Base-by-base conservation (phyloP, 306 rosid genomes). In the Phaseolus lunatus region DNA sequence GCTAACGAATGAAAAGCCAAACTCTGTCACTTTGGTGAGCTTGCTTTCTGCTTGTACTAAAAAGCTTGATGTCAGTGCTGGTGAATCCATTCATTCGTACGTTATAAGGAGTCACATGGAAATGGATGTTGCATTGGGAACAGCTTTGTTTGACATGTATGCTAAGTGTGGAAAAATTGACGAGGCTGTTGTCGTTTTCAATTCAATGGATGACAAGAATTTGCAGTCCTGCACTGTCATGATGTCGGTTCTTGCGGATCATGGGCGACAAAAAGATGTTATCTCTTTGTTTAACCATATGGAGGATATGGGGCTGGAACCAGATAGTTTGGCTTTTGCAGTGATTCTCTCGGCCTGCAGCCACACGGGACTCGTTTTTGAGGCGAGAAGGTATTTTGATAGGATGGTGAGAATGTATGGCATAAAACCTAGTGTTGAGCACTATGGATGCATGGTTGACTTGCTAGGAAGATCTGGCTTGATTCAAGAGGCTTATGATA, bases 381-480 rank as follows among this genome's bases (percentile, higher is more conserved):
- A 86, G 72, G 92, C 92, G 1, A 82, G 23, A 62, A 69, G 48
- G 57, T 88, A 83, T 86, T 88, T 90, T 79, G 85, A 85, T 79
- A 67, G 50, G 87, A 86, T 90, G 90, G 79, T 85, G 50, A 79
- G 82, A 63, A 9, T 73, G 73, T 85, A 88, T 78, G 65, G 70
- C 19, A 85, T 90, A 73, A 63, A 79, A 64, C 95, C 95, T 14
- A 77, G 85, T 39, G 62, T 90, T 53, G 89, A 81, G 69, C 94
- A 90, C 70, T 88, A 84, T 79, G 94, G 94, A 61, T 90, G 94
- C 85, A 81, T 86, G 80, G 84, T 90, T 56, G 94, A 90, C 67
- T 83, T 90, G 85, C 82, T 86, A 53, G 92, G 89, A 77, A 88
- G 94, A 86, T 88, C 88, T 69, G 90, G 94, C 57, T 65, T 88